Base-by-base conservation (phyloP, 2,329 filamentous ascomycete species). In the Raffaelea albimanens region DNA sequence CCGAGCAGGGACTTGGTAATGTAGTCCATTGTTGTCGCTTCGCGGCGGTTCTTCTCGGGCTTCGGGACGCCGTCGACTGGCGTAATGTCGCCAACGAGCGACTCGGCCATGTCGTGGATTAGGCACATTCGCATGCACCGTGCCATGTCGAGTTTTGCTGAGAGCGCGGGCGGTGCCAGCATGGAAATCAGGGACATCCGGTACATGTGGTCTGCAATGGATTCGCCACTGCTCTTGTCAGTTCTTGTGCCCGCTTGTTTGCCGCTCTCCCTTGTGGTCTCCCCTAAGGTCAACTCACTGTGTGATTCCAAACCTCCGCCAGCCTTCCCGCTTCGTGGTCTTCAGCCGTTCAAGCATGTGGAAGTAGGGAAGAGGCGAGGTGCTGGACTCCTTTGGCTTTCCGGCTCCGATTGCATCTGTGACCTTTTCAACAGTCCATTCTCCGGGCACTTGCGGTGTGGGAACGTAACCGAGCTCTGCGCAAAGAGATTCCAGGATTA, bases 181-280 rank as follows among this genome's bases (percentile, higher is more conserved):
- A 98, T 87, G 54, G 87, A 89, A 65, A 98, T 88, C 56, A 98
- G 78, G 44, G 90, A 88, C 93, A 98, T 98, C 68, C 93, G 89
- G 69, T 97, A 98, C 93, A 98, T 98, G 75, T 98, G 93, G 69
- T 98, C 93, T 46, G 87, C 78, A 61, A 98, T 96, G 2, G 88
- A 95, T 67, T 98, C 93, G 63, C 87, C 85, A 49, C 76, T 82
- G 13, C 18, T 20, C 3, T 8, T 18, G 16, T 43, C 4, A 33
- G 41, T 13, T 41, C 8, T 20, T 21, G n/a, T 19, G 16, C n/a
- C n/a, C n/a, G n/a, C n/a, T n/a, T n/a, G n/a, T n/a, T n/a, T n/a
- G n/a, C n/a, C n/a, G n/a, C n/a, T n/a, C n/a, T n/a, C n/a, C n/a
- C n/a, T n/a, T n/a, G n/a, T n/a, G n/a, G n/a, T n/a, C n/a, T 7